phyloP scores from a whole-genome alignment of 139 green algal species.

The Auxenochlorella pyrenoidosa region DNA sequence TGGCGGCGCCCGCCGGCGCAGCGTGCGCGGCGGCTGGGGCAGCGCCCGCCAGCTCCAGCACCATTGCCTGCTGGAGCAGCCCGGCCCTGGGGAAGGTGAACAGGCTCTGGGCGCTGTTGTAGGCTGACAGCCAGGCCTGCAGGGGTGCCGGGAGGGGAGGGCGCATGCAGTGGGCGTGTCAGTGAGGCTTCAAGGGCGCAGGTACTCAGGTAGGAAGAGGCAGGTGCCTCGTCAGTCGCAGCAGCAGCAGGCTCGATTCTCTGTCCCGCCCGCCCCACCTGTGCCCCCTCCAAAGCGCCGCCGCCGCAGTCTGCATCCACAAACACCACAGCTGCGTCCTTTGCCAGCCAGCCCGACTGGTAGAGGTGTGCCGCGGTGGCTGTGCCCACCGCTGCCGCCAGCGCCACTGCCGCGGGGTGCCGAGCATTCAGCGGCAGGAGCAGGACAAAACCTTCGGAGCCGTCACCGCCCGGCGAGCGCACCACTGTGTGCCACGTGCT shows the following conservation, averaged over 20 bases:
- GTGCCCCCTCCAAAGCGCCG: not conserved
- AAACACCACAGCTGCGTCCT: constrained; percentile 40
- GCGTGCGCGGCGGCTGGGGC: constrained; percentile 22
- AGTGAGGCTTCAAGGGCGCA: not conserved
- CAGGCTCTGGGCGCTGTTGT: constrained; percentile 4
- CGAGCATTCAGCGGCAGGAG: not conserved
- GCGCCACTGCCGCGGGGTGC: not conserved
- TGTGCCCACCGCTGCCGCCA: constrained; percentile 2
- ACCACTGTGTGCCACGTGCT: constrained; percentile 19
- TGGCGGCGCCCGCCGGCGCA: not conserved
- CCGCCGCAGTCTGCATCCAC: constrained; percentile 4
- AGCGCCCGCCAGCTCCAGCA: constrained; percentile 60
- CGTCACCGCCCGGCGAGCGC: not conserved
- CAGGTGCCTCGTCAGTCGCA: not conserved
- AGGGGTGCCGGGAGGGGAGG: not conserved
- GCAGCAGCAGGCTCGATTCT: not conserved
- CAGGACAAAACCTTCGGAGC: constrained; percentile 36
- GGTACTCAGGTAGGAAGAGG: not conserved
- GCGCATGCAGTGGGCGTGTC: not conserved
- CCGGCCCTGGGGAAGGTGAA: constrained; percentile 52
- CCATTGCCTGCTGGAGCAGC: constrained; percentile 78
- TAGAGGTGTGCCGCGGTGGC: constrained; percentile 10
- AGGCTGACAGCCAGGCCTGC: constrained; percentile 62
- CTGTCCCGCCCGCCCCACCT: not conserved
- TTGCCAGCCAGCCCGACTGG: constrained; percentile 42